Percentiles rank a stretch among this genome's conserved stretches.
phyloP scores from a whole-genome alignment of 768 basidiomycete species.

The Chlorophyllum brunneum region DNA sequence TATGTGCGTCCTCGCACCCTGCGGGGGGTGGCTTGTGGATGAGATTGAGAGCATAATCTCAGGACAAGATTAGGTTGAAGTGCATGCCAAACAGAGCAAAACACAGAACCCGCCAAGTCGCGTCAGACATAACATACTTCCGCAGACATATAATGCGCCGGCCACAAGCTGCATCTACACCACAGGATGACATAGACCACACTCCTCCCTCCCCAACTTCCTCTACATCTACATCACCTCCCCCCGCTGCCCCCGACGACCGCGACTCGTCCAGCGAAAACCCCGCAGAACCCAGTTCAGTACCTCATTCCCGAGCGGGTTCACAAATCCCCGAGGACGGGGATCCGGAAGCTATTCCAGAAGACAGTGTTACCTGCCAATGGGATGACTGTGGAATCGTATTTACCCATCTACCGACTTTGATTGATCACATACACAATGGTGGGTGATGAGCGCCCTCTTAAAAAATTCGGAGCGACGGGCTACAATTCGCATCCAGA shows the following conservation, averaged over 20 bases:
- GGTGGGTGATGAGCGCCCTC: slow-evolving; percentile 42
- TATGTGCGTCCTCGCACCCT: no score
- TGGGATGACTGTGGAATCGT: slow-evolving; percentile 80
- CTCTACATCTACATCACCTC: neutral
- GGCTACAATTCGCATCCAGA: slow-evolving; percentile 34
- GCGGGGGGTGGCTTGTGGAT: no score
- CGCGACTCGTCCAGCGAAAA: slow-evolving; percentile 9
- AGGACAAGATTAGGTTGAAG: no score
- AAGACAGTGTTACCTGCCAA: slow-evolving; percentile 69
- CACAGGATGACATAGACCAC: neutral
- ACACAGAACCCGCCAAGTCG: neutral
- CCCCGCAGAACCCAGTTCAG: slow-evolving; percentile 2
- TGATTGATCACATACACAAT: slow-evolving; percentile 81
- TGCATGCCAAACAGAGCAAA: slow-evolving; percentile 8
- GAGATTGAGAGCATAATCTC: no score
- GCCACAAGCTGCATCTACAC: neutral
- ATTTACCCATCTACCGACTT: slow-evolving; percentile 68
- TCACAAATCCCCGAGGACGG: slow-evolving; percentile 5
- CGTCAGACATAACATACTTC: slow-evolving; percentile 3
- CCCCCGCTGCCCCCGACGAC: neutral
- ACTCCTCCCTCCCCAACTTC: slow-evolving; percentile 1
- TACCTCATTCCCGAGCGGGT: slow-evolving; percentile 2
- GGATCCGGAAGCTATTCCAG: slow-evolving; percentile 16
- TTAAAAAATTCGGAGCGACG: neutral
- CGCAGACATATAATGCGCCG: slow-evolving; percentile 7